Evolutionary conservation across 495 filamentous ascomycete genomes (phyloP), one percentile per base, ranked within the genome.

Genomic region (Penicillium macrosclerotiorum): DNA sequence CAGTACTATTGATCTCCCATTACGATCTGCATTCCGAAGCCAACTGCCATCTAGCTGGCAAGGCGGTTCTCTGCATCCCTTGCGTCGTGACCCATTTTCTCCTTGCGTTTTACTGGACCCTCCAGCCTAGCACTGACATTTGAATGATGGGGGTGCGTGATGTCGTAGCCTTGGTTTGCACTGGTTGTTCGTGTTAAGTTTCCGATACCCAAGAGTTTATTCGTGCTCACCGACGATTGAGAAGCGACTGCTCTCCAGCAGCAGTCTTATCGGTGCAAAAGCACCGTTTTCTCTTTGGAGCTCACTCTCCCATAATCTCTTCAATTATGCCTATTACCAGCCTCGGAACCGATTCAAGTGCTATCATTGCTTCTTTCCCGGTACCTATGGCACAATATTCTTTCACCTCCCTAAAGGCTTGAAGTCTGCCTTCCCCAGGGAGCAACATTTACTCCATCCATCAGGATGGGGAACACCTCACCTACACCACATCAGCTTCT

Each of bases 381-480:
- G 14, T 29, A 20, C 24, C 29, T 29, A 41, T 43, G 40, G 26
- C 16, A 37, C 14, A 37, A 9, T 37, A 11, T 5, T 14, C 29
- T 34, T 32, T 35, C 29, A 18, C 12, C 37, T 30, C 18, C 14
- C 27, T 22, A 16, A 19, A 13, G 27, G 20, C 6, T 29, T 49
- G 46, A 44, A 11, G 12, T 37, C 6, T 20, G 17, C 16, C 47
- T 19, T 12, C 3, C 20, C 4, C 12, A 35, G 12, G 39, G 43
- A 22, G 36, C 31, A 13, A 39, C 4, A 12, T 30, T 42, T 17
- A 24, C 52, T 51, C 30, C 32, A 22, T 38, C 39, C 27, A 14
- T 17, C 49, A 56, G 43, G 26, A 69, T 69, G 66, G 64, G 66
- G 26, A 54, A 64, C n/a, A 51, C 38, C 12, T 70, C 66, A 4